These are phyloP conservation scores for Aspergillus tanneri DNA, from an alignment of 2,329 filamentous ascomycete genomes.

Conservation along the genomic window DNA sequence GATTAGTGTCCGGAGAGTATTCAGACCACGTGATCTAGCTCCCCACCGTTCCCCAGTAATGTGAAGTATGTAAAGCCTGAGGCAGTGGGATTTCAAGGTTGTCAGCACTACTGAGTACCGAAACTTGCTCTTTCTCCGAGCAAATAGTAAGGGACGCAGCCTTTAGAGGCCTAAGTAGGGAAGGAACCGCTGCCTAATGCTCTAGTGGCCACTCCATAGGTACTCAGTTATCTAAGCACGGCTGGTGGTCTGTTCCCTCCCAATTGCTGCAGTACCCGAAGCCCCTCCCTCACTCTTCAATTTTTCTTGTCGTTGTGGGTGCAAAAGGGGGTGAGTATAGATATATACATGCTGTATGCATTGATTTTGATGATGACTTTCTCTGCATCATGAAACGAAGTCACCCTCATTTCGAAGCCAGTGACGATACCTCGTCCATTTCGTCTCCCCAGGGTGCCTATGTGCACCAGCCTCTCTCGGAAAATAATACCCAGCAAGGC, in stretches of 20 bases:
- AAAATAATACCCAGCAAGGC: conserved; percentile 29
- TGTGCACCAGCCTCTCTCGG: conserved; percentile 19
- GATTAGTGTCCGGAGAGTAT: conserved; percentile 10
- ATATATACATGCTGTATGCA: conserved; percentile 12
- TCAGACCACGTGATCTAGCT: conserved; percentile 20
- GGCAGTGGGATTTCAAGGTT: no score
- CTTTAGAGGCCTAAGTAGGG: no score
- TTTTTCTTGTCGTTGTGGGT: not conserved
- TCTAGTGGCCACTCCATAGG: not conserved
- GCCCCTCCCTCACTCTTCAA: not conserved
- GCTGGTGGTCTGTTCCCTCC: not conserved
- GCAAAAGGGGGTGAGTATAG: not conserved
- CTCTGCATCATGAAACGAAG: conserved; percentile 39
- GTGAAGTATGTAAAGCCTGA: no score
- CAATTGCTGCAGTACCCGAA: not conserved
- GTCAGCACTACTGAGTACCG: no score
- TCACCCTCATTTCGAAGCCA: conserved; percentile 39
- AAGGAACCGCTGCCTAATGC: not conserved
- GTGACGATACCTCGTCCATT: conserved; percentile 36
- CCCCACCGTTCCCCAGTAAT: no score
- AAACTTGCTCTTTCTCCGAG: no score
- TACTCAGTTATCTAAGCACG: not conserved
- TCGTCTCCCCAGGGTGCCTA: conserved; percentile 32
- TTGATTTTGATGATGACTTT: conserved; percentile 23
- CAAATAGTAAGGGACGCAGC: no score